A percentile compares a stretch with the other conserved stretches of the same genome.
Evolutionary conservation across 2,329 filamentous ascomycete species (phyloP).

Genomic region (Penicillium sp.): DNA sequence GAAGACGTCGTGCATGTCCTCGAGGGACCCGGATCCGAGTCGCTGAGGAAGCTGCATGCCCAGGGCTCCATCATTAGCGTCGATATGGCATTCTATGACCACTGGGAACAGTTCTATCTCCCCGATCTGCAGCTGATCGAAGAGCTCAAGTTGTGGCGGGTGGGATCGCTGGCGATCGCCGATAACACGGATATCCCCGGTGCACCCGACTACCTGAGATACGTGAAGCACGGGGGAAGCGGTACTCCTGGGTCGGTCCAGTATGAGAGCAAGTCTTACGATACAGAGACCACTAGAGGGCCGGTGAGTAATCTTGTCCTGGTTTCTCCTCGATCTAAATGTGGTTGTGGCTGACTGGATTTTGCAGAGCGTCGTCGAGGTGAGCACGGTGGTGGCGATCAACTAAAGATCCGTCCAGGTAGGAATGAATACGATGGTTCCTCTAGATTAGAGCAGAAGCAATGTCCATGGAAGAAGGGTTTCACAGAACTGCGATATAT

Average conservation of each 20-base stretch:
- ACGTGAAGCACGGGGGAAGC: conserved; percentile 34
- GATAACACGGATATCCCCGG: conserved; percentile 44
- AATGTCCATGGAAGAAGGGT: too few species aligned
- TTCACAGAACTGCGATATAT: too few species aligned
- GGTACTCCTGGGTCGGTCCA: conserved; percentile 14
- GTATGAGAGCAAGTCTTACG: conserved; percentile 26
- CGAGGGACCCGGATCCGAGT: conserved; percentile 33
- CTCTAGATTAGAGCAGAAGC: too few species aligned
- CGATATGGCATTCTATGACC: conserved; percentile 41
- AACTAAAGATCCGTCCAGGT: too few species aligned
- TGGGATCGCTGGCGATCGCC: conserved; percentile 35
- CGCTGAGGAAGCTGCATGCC: conserved; percentile 26
- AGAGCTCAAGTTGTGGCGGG: conserved; percentile 31
- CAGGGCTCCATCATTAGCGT: conserved; percentile 30
- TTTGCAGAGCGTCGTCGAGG: conserved; percentile 20
- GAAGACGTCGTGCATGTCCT: conserved; percentile 34
- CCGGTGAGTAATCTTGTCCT: conserved; percentile 12
- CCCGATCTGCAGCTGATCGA: conserved; percentile 37
- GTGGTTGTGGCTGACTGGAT: conserved; percentile 3
- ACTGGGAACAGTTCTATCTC: conserved; percentile 39
- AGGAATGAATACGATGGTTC: too few species aligned
- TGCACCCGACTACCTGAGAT: conserved; percentile 42
- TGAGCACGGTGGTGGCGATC: conserved; percentile 19
- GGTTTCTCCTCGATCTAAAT: neutral
- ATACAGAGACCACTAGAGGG: conserved; percentile 6